Percentiles rank a stretch among this genome's conserved stretches.
Evolutionary conservation across 2,329 filamentous ascomycete species (phyloP).

Genomic region (Drechslerella dactyloides): DNA sequence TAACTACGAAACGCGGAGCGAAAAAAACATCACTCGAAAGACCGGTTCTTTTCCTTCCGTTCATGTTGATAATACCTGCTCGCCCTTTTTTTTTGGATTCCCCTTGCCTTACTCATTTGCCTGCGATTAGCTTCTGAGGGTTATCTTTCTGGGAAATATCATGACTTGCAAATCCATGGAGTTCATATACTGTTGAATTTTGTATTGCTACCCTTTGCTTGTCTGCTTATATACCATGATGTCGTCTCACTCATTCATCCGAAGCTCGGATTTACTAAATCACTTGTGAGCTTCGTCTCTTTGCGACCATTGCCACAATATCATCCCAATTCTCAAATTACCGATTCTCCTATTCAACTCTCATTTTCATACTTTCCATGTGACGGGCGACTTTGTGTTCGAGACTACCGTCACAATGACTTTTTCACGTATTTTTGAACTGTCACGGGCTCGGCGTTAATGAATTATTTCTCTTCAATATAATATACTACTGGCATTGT

Average conservation of each 20-base stretch:
- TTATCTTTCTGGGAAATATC: constrained; percentile 47
- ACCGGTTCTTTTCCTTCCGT: constrained; percentile 48
- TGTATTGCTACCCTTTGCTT: constrained; percentile 10
- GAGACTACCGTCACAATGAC: too few species aligned
- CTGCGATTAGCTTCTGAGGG: constrained; percentile 47
- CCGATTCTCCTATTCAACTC: too few species aligned
- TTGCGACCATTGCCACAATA: too few species aligned
- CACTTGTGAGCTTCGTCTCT: neutral
- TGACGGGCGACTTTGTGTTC: too few species aligned
- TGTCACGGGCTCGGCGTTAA: too few species aligned
- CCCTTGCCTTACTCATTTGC: constrained; percentile 17
- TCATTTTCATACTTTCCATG: too few species aligned
- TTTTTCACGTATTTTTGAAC: too few species aligned
- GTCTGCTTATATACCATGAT: constrained; percentile 27
- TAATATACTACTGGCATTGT: too few species aligned
- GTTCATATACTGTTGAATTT: constrained; percentile 30
- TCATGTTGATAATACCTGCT: constrained; percentile 50
- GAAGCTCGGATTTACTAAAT: neutral
- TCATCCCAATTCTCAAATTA: too few species aligned
- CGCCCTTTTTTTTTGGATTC: constrained; percentile 18
- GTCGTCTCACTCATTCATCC: neutral
- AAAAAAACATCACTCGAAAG: constrained; percentile 32
- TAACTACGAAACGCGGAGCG: constrained; percentile 54
- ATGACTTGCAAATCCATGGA: constrained; percentile 50
- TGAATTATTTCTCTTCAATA: too few species aligned